phyloP scores from a whole-genome alignment of 805 yeast genomes.

The Metschnikowia amazonensis region DNA sequence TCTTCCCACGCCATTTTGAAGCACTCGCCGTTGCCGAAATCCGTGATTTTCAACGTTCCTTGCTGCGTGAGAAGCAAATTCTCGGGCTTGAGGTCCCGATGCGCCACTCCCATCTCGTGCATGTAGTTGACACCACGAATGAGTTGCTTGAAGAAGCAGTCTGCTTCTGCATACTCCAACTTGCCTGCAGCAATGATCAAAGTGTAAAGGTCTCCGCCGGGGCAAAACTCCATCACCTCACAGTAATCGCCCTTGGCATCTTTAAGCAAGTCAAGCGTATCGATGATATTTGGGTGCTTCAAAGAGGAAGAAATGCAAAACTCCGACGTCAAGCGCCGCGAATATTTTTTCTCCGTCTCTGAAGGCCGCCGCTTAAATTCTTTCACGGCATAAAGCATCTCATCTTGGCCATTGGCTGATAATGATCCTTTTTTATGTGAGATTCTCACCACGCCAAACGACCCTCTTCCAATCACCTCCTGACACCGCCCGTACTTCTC shows the following conservation, averaged over 20 bases:
- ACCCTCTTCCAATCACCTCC: constrained; percentile 90
- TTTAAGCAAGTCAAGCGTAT: constrained; percentile 69
- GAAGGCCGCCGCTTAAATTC: constrained; percentile 65
- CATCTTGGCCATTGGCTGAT: constrained; percentile 26
- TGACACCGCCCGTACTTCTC: constrained; percentile 93
- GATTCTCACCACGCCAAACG: constrained; percentile 89
- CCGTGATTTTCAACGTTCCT: constrained; percentile 78
- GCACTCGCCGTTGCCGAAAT: constrained; percentile 84
- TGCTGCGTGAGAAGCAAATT: constrained; percentile 68
- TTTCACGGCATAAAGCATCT: constrained; percentile 74
- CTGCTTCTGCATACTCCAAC: constrained; percentile 78
- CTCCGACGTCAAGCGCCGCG: constrained; percentile 72
- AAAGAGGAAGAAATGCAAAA: constrained; percentile 78
- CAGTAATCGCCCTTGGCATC: constrained; percentile 82
- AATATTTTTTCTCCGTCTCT: constrained; percentile 64
- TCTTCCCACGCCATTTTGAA: constrained; percentile 82
- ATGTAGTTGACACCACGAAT: constrained; percentile 80
- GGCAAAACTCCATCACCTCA: constrained; percentile 81
- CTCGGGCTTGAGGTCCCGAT: constrained; percentile 87
- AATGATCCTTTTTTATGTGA: constrained; percentile 60
- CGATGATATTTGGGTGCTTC: constrained; percentile 73
- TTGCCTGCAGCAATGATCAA: constrained; percentile 73
- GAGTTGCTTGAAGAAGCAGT: constrained; percentile 84
- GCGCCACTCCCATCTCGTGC: constrained; percentile 89
- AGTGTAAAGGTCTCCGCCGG: constrained; percentile 78